Evolutionary conservation across 805 yeast species (phyloP).

Genomic region (Sugiyamaella qingdaonensis): DNA sequence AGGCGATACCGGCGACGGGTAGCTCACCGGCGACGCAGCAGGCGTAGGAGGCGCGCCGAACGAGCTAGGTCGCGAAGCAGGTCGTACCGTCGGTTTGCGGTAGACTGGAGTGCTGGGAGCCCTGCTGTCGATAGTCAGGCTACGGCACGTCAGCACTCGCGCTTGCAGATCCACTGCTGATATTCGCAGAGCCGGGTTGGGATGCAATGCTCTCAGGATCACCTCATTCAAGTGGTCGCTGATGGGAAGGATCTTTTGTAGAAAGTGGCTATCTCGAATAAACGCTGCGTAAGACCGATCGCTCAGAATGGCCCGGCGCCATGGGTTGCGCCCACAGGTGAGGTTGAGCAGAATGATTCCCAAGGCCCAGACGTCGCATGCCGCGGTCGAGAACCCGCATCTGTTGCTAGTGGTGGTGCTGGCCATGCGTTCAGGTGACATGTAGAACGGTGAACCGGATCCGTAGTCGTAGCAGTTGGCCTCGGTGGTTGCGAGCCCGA

Average conservation of each 20-base stretch:
- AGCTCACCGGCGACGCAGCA: conserved; percentile 4
- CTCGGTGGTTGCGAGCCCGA: conserved; percentile 74
- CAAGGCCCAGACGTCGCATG: conserved; percentile 85
- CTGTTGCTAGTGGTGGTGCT: conserved; percentile 27
- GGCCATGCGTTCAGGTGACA: conserved; percentile 72
- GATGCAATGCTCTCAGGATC: conserved; percentile 15
- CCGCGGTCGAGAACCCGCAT: conserved; percentile 53
- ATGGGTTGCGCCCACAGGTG: conserved; percentile 81
- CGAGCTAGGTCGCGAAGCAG: neutral
- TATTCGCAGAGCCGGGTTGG: conserved; percentile 13
- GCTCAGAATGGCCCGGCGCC: conserved; percentile 73
- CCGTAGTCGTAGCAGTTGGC: conserved; percentile 65
- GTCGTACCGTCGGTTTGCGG: too few species aligned
- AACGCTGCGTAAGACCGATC: conserved; percentile 66
- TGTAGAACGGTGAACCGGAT: conserved; percentile 83
- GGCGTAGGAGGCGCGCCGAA: conserved; percentile 6
- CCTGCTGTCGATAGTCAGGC: neutral
- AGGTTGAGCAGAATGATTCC: conserved; percentile 78
- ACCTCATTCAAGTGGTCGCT: conserved; percentile 51
- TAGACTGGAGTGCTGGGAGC: neutral
- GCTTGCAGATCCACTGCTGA: conserved; percentile 13
- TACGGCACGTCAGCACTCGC: conserved; percentile 9
- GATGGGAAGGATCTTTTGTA: conserved; percentile 68
- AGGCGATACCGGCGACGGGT: too few species aligned
- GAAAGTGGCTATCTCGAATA: conserved; percentile 49